Conservation (phyloP, 2,329 filamentous ascomycete genomes). For the Thermothelomyces thermophilus region DNA sequence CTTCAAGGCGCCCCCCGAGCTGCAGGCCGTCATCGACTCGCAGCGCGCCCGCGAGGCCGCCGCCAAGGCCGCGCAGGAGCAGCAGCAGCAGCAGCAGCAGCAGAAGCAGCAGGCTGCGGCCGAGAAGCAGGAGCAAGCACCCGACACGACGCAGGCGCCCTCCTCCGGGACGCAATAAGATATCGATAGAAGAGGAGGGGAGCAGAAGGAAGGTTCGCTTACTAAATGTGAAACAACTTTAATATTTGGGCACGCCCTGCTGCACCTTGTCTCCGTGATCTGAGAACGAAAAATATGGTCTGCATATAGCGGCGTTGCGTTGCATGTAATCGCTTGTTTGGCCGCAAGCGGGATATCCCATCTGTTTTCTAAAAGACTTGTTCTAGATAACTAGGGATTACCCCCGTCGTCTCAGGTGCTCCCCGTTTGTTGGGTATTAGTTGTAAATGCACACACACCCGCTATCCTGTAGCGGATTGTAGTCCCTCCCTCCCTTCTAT, state of each 20-base stretch:
- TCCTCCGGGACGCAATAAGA: constrained; percentile 31
- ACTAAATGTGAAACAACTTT: no score
- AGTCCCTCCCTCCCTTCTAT: no score
- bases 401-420: not conserved
- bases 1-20: constrained; percentile 60
- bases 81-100: no score
- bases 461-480: not conserved
- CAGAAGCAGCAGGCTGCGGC: not conserved
- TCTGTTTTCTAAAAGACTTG: not conserved
- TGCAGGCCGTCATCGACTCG: constrained; percentile 52
- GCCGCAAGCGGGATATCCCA: not conserved
- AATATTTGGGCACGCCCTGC: no score
- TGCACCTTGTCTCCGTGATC: not conserved
- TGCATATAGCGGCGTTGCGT: constrained; percentile 7
- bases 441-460: not conserved
- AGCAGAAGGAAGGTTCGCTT: no score
- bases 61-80: constrained; percentile 19
- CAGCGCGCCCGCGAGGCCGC: constrained; percentile 43
- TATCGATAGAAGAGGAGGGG: not conserved
- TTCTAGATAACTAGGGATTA: not conserved
- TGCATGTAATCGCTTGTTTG: not conserved
- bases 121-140: not conserved
- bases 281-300: not conserved
- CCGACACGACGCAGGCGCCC: not conserved
- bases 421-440: no score